Base-by-base conservation (phyloP, 2,329 filamentous ascomycete genomes). In the Colletotrichum sp. region DNA sequence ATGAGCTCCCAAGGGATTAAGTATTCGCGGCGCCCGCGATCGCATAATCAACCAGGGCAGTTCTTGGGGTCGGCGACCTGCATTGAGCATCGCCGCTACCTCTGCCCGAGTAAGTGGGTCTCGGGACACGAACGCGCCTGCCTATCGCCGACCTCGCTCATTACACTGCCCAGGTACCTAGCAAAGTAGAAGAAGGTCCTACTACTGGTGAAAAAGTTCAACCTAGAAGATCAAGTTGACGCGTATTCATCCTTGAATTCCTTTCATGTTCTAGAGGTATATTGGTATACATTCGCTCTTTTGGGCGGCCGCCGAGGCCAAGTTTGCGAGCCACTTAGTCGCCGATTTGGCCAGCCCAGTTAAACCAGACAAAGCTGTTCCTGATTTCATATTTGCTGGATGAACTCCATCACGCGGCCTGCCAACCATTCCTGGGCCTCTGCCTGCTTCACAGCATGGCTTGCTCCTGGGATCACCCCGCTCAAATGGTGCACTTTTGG, bases 401-500 rank as follows among this genome's bases (percentile, higher is more conserved):
- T 79, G 78, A 92, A 92, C 70, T 84, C 80, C 4, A 84, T 80
- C 0, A 92, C 87, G 18, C 85, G 86, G 36, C 86, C 82, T 3
- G 85, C 86, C 68, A 92, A 82, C 89, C 89, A 92, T 36, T 85
- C 79, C 77, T 88, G 87, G 0, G 89, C 84, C 30, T 85, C 85
- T 0, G 84, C 81, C 55, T 87, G 82, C 43, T 87, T 82, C 5
- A 92, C 89, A 5, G 86, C 85, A 75, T 92, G 91, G 30, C 84
- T 84, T 1, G 90, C 88, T 6, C 84, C 88, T 6, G 90, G 90
- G 71, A 92, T 90, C 13, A 87, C 80, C 2, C 86, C 90, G 3
- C 90, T 91, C 8, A 91, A 80, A 24, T 85, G 80, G 78, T 90
- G 91, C 21, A 87, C 87, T 12, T 87, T 81, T 5, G 83, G 79